Percentiles rank a stretch among this genome's conserved stretches.
Evolutionary conservation across 768 basidiomycete genomes (phyloP).

Genomic region (Neoboletus subvelutipes): DNA sequence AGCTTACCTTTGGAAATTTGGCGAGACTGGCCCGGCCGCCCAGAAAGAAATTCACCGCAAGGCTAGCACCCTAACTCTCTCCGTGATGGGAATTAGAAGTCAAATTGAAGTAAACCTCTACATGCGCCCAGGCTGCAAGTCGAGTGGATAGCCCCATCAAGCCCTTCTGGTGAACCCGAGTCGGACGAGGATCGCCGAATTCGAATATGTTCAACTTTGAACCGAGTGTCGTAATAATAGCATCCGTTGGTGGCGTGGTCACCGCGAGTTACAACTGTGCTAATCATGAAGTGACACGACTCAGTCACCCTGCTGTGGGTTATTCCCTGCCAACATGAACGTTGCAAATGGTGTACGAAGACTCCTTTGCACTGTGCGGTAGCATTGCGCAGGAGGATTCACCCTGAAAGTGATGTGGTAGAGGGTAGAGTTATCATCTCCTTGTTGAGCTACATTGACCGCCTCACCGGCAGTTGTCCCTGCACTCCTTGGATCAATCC

Average conservation of each 20-base stretch:
- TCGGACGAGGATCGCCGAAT: slow-evolving; percentile 9
- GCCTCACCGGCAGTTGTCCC: neutral
- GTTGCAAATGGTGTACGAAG: neutral
- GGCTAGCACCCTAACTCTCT: neutral
- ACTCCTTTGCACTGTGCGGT: neutral
- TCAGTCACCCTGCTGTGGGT: neutral
- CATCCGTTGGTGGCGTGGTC: neutral
- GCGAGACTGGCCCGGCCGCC: neutral
- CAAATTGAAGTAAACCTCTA: neutral
- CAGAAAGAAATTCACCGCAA: neutral
- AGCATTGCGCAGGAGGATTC: neutral
- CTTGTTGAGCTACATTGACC: neutral
- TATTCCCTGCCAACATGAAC: neutral
- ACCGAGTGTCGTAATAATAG: neutral
- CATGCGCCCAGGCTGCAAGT: neutral
- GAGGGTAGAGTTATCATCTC: neutral
- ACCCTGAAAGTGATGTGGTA: neutral
- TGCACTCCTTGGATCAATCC: neutral
- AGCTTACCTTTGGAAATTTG: slow-evolving; percentile 1
- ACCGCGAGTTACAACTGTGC: neutral
- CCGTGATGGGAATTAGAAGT: slow-evolving; percentile 4
- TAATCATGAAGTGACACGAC: neutral
- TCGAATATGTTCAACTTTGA: slow-evolving; percentile 13
- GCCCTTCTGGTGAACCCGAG: neutral
- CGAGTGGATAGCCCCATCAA: neutral